Evolutionary conservation across 306 rosid genomes (phyloP).

Genomic region (Rubus parviflorus): DNA sequence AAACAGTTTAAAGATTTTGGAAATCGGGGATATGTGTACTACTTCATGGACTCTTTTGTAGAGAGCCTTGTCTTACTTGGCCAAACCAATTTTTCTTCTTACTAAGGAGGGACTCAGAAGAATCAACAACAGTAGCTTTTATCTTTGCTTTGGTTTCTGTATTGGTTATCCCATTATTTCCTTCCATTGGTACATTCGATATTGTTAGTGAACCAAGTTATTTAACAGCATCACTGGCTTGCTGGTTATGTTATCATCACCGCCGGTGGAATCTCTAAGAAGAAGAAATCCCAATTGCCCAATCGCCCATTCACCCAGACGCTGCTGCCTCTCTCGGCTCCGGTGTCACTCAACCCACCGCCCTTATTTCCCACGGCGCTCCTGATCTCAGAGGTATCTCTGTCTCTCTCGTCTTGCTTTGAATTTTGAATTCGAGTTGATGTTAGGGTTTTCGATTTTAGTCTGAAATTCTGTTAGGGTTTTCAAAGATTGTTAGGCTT

Average conservation of each 20-base stretch:
- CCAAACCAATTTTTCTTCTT: neutral
- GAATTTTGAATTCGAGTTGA: neutral
- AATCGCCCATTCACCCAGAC: conserved; percentile 6
- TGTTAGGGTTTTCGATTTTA: neutral
- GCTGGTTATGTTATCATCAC: neutral
- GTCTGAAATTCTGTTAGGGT: conserved; percentile 4
- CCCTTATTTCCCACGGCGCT: conserved; percentile 39
- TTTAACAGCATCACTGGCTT: too few relatives aligned
- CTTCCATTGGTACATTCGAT: too few relatives aligned
- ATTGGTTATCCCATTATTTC: too few relatives aligned
- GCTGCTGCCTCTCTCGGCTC: conserved; percentile 34
- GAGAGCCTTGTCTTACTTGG: neutral
- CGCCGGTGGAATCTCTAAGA: conserved; percentile 3
- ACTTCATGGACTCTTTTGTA: neutral
- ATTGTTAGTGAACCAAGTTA: too few relatives aligned
- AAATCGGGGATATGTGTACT: neutral
- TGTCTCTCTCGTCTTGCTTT: neutral
- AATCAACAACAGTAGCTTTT: neutral
- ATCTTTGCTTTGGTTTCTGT: neutral
- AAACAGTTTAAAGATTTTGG: neutral
- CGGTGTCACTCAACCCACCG: conserved; percentile 33
- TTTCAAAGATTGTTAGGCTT: conserved; percentile 6
- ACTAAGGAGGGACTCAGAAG: neutral
- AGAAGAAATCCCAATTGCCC: conserved; percentile 15
- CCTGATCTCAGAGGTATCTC: conserved; percentile 43